Evolutionary conservation across 441 rosid genomes (phyloP).

Genomic region (Erodium moschatum): DNA sequence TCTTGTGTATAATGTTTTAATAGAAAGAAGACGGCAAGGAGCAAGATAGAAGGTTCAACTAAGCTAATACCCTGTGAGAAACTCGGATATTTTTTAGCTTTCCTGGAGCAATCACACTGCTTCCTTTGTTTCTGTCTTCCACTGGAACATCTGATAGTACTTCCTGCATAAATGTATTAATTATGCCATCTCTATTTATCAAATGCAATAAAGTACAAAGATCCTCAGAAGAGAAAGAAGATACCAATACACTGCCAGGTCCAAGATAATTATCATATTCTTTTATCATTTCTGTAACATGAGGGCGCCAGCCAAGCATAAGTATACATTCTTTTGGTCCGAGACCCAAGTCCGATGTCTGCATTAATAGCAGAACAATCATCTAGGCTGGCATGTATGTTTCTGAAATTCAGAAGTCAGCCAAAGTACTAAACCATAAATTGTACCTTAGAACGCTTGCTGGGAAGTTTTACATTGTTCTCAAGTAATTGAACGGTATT

Average conservation of each 20-base stretch:
- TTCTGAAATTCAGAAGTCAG: neutral
- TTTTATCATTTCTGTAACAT: conserved; percentile 70
- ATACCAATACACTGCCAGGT: conserved; percentile 86
- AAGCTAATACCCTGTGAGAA: conserved; percentile 50
- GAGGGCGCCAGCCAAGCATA: conserved; percentile 92
- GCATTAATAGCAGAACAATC: conserved; percentile 22
- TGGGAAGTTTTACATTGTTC: conserved; percentile 48
- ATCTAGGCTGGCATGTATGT: conserved; percentile 1
- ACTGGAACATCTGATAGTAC: conserved; percentile 79
- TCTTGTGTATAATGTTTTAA: neutral
- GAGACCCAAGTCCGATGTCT: conserved; percentile 56
- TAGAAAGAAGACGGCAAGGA: too few species aligned
- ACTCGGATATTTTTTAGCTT: conserved; percentile 52
- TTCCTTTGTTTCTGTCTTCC: conserved; percentile 51
- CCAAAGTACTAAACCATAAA: conserved; percentile 14
- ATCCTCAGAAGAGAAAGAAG: conserved; percentile 15
- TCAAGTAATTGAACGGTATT: conserved; percentile 23
- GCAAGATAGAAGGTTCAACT: neutral
- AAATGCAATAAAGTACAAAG: conserved; percentile 1
- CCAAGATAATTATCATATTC: conserved; percentile 97
- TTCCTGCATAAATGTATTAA: conserved; percentile 41
- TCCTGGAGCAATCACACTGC: conserved; percentile 29
- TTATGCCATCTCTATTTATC: too few species aligned
- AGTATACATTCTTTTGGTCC: conserved; percentile 86
- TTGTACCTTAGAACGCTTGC: conserved; percentile 63